phyloP scores from a whole-genome alignment of 2,329 filamentous ascomycete species.

The Fusarium neocosmosporiellum region DNA sequence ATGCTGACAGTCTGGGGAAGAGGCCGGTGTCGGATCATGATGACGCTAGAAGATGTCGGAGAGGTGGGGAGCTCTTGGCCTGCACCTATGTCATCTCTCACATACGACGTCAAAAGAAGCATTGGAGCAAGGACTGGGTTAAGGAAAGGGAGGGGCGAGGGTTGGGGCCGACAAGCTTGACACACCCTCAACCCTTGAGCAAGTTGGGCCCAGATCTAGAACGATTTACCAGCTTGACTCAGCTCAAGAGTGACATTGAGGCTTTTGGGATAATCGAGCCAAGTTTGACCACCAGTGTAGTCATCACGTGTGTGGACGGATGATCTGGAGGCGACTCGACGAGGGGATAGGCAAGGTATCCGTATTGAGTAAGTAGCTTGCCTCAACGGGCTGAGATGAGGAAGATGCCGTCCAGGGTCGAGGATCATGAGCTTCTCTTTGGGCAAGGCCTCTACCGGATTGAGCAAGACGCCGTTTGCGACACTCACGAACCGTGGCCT shows the following conservation, averaged over 20 bases:
- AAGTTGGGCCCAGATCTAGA: constrained; percentile 11
- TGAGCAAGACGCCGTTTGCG: not conserved
- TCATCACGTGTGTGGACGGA: constrained; percentile 38
- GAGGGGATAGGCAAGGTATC: not conserved
- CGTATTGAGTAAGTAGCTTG: constrained; percentile 8
- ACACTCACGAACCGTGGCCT: not conserved
- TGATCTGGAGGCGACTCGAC: constrained; percentile 20
- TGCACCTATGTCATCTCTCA: constrained; percentile 25
- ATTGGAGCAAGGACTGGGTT: constrained; percentile 19
- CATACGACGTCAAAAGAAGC: constrained; percentile 36
- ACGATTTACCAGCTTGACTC: constrained; percentile 5
- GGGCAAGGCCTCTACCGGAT: not conserved
- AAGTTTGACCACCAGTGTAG: constrained; percentile 27
- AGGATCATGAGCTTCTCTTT: constrained; percentile 34
- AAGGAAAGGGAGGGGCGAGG: not conserved
- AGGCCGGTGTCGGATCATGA: constrained; percentile 4
- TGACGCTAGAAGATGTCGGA: not conserved
- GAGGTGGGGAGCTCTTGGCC: not conserved
- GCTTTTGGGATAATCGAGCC: constrained; percentile 26
- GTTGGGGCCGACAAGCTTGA: not conserved
- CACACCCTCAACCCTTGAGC: not conserved
- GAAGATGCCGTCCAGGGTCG: constrained; percentile 1
- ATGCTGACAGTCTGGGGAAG: not conserved
- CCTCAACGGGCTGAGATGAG: constrained; percentile 23
- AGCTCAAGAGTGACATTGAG: constrained; percentile 21